Conservation (phyloP, 23 red algal genomes). For the Cyanidiococcus yangmingshanensis region DNA sequence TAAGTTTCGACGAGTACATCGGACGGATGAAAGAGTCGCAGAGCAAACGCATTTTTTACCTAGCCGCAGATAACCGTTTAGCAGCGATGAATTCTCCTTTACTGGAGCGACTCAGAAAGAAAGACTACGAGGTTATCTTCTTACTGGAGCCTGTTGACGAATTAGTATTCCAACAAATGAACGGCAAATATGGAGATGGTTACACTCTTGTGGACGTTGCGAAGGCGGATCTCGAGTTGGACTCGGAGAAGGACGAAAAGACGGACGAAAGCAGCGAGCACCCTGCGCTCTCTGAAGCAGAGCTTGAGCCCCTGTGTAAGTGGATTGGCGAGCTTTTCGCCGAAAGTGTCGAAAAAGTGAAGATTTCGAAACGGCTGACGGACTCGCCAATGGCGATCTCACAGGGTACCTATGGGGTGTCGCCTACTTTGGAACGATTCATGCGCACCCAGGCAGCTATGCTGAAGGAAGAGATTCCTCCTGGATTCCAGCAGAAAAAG, state of each 20-base stretch:
- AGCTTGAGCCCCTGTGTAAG: constrained; percentile 31
- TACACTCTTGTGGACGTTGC: constrained; percentile 72
- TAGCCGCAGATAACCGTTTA: constrained; percentile 39
- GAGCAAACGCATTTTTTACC: constrained; percentile 73
- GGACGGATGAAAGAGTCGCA: constrained; percentile 72
- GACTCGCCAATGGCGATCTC: constrained; percentile 78
- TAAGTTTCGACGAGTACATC: constrained; percentile 71
- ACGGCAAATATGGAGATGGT: constrained; percentile 43
- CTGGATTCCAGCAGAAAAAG: constrained; percentile 37
- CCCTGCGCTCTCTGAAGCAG: constrained; percentile 30
- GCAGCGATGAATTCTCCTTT: constrained; percentile 59
- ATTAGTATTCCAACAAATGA: constrained; percentile 63
- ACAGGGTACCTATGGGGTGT: constrained; percentile 70
- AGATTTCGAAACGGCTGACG: constrained; percentile 64
- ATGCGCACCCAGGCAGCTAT: constrained; percentile 46
- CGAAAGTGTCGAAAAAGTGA: constrained; percentile 63
- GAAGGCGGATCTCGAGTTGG: constrained; percentile 61
- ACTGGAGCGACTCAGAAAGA: constrained; percentile 68
- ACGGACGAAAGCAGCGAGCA: constrained; percentile 23
- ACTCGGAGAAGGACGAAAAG: constrained; percentile 54
- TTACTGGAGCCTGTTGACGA: constrained; percentile 88
- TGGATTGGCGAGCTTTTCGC: constrained; percentile 46
- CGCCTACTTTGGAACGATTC: constrained; percentile 92
- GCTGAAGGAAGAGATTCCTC: constrained; percentile 37
- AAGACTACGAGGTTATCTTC: constrained; percentile 84